phyloP scores from a whole-genome alignment of 2,329 filamentous ascomycete species.

The Davidsoniella neocaledoniae region DNA sequence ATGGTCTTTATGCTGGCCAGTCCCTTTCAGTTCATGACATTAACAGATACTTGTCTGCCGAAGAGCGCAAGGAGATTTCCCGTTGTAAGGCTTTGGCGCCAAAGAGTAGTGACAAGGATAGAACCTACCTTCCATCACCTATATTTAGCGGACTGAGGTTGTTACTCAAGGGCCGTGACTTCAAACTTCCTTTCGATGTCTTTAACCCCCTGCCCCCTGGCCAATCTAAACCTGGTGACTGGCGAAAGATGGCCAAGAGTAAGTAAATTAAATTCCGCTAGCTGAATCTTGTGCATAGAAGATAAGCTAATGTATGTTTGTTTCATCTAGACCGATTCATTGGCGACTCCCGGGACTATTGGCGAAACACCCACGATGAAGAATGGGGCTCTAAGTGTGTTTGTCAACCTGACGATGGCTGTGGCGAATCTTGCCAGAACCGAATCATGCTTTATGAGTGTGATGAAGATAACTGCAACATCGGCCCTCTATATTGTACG shows the following conservation, averaged over 20 bases:
- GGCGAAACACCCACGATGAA: slow-evolving; percentile 57
- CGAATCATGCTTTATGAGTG: slow-evolving; percentile 96
- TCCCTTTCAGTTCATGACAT: slow-evolving; percentile 30
- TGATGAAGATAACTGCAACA: slow-evolving; percentile 72
- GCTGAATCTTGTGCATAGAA: neutral
- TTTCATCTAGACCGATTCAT: slow-evolving; percentile 63
- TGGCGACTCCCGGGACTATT: slow-evolving; percentile 62
- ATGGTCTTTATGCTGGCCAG: slow-evolving; percentile 81
- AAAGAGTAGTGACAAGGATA: slow-evolving; percentile 27
- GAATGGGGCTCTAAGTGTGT: slow-evolving; percentile 63
- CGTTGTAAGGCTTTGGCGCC: slow-evolving; percentile 1
- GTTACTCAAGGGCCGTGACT: slow-evolving; percentile 58
- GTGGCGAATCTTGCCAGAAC: slow-evolving; percentile 83
- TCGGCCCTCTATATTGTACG: slow-evolving; percentile 55
- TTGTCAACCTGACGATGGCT: slow-evolving; percentile 62
- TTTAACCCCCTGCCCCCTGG: slow-evolving; percentile 75
- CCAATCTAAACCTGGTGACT: slow-evolving; percentile 84
- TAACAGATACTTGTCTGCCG: slow-evolving; percentile 29
- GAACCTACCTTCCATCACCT: slow-evolving; percentile 51
- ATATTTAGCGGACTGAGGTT: slow-evolving; percentile 61
- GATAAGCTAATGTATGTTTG: slow-evolving; percentile 13
- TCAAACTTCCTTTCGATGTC: slow-evolving; percentile 76
- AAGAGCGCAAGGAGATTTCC: slow-evolving; percentile 35
- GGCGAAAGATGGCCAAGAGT: slow-evolving; percentile 86
- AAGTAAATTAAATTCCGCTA: slow-evolving; percentile 21